phyloP scores from a whole-genome alignment of 805 yeast genomes.

The Candida mattraensis region DNA sequence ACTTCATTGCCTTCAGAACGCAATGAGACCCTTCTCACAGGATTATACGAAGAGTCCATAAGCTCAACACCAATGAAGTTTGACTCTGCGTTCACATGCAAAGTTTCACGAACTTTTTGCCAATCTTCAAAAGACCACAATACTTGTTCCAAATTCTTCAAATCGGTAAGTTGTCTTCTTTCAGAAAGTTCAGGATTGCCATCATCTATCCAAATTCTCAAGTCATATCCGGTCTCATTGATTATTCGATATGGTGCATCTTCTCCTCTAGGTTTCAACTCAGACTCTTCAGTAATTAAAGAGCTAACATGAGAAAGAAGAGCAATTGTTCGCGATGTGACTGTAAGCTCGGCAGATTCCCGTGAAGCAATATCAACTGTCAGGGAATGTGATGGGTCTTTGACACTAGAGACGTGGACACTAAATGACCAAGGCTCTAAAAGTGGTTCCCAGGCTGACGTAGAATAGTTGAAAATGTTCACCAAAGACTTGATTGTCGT shows the following conservation, averaged over 20 bases:
- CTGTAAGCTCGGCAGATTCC: slow-evolving; percentile 72
- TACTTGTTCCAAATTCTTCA: slow-evolving; percentile 49
- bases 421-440: slow-evolving; percentile 86
- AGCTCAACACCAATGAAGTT: slow-evolving; percentile 65
- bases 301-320: slow-evolving; percentile 67
- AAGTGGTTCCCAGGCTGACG: slow-evolving; percentile 94
- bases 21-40: slow-evolving; percentile 58
- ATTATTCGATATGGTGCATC: slow-evolving; percentile 78
- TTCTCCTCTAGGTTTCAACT: slow-evolving; percentile 66
- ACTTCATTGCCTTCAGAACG: slow-evolving; percentile 83
- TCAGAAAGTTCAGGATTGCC: slow-evolving; percentile 25
- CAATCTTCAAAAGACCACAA: slow-evolving; percentile 97
- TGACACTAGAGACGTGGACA: slow-evolving; percentile 57
- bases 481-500: slow-evolving; percentile 62
- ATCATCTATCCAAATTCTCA: slow-evolving; percentile 81
- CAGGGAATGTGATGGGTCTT: slow-evolving; percentile 47
- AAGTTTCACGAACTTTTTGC: slow-evolving; percentile 78
- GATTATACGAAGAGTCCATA: slow-evolving; percentile 53
- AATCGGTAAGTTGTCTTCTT: slow-evolving; percentile 32
- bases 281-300: slow-evolving; percentile 52
- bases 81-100: slow-evolving; percentile 62
- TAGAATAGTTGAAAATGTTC: slow-evolving; percentile 82
- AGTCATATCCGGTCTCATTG: slow-evolving; percentile 81
- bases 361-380: slow-evolving; percentile 72
- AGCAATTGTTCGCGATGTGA: slow-evolving; percentile 81